Evolutionary conservation across 2,329 filamentous ascomycete species (phyloP).

Genomic region (Fusarium annulatum): DNA sequence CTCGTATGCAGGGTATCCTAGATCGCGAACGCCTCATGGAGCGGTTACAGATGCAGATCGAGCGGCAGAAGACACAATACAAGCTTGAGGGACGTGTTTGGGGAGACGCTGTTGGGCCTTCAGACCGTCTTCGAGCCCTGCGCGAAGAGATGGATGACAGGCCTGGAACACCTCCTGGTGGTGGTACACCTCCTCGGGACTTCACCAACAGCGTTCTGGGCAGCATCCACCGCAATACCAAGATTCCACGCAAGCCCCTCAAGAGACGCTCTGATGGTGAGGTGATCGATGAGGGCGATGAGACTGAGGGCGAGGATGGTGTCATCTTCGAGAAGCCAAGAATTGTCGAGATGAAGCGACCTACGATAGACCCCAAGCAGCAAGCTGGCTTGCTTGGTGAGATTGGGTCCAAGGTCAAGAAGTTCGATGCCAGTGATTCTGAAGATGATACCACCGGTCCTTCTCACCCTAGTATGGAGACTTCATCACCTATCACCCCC

Average conservation of each 20-base stretch:
- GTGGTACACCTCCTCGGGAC: slow-evolving; percentile 66
- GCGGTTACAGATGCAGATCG: slow-evolving; percentile 92
- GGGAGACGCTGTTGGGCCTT: slow-evolving; percentile 84
- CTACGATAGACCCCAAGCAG: slow-evolving; percentile 72
- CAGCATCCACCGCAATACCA: slow-evolving; percentile 72
- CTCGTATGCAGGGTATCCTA: slow-evolving; percentile 89
- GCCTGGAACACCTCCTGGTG: slow-evolving; percentile 59
- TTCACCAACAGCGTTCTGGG: slow-evolving; percentile 80
- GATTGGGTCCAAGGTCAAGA: slow-evolving; percentile 80
- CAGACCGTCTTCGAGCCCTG: slow-evolving; percentile 89
- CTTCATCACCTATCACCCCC: slow-evolving; percentile 74
- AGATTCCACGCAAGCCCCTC: slow-evolving; percentile 66
- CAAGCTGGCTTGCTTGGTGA: slow-evolving; percentile 74
- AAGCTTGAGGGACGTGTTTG: slow-evolving; percentile 95
- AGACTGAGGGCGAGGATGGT: slow-evolving; percentile 60
- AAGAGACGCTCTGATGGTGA: slow-evolving; percentile 54
- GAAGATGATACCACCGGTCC: slow-evolving; percentile 79
- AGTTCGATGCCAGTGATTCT: slow-evolving; percentile 77
- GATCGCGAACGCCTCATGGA: slow-evolving; percentile 94
- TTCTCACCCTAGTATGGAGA: slow-evolving; percentile 79
- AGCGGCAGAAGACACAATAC: slow-evolving; percentile 96
- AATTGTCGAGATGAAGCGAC: slow-evolving; percentile 81
- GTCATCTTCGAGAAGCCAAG: slow-evolving; percentile 80
- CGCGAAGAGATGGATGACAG: slow-evolving; percentile 92
- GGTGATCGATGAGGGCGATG: slow-evolving; percentile 62